A percentile compares a stretch with the other conserved stretches of the same genome.
phyloP scores from a whole-genome alignment of 108 stramenopile species.

The Nitzschia palea region DNA sequence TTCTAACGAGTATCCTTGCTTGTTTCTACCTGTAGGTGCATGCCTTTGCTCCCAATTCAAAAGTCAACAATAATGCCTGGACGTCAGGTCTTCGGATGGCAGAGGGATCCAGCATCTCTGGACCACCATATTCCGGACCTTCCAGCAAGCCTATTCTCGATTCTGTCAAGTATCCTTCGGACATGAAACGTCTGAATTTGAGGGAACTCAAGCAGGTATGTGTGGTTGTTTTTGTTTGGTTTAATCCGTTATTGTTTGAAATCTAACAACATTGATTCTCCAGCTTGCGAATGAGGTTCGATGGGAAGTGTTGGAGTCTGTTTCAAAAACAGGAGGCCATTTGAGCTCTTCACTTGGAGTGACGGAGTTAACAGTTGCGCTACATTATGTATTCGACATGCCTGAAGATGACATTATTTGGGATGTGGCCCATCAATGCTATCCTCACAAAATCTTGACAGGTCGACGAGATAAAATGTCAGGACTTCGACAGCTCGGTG shows the following conservation, averaged over 20 bases:
- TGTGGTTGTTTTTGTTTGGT: not conserved
- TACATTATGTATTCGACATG: constrained; percentile 98
- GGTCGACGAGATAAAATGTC: constrained; percentile 86
- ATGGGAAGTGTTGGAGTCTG: constrained; percentile 92
- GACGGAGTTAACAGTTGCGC: constrained; percentile 93
- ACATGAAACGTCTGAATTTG: constrained; percentile 90
- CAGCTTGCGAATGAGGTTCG: constrained; percentile 92
- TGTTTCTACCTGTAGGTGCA: not conserved
- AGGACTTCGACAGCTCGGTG: constrained; percentile 84
- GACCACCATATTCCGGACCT: constrained; percentile 85
- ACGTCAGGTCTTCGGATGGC: constrained; percentile 3
- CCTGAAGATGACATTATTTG: constrained; percentile 97
- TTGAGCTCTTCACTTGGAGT: constrained; percentile 93
- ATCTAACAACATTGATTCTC: not conserved
- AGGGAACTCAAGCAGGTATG: constrained; percentile 83
- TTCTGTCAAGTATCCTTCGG: constrained; percentile 72
- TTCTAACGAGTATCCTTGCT: constrained; percentile 11
- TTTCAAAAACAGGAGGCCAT: constrained; percentile 97
- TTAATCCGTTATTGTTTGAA: not conserved
- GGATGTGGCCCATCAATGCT: constrained; percentile 98
- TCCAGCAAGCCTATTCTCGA: constrained; percentile 90
- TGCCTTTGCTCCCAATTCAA: constrained; percentile 13
- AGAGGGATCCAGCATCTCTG: constrained; percentile 32
- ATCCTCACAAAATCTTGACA: constrained; percentile 97
- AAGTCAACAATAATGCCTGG: not conserved